These are phyloP conservation scores for Moesziomyces antarcticus DNA, from an alignment of 1,284 basidiomycete species.

Conservation along the genomic window DNA sequence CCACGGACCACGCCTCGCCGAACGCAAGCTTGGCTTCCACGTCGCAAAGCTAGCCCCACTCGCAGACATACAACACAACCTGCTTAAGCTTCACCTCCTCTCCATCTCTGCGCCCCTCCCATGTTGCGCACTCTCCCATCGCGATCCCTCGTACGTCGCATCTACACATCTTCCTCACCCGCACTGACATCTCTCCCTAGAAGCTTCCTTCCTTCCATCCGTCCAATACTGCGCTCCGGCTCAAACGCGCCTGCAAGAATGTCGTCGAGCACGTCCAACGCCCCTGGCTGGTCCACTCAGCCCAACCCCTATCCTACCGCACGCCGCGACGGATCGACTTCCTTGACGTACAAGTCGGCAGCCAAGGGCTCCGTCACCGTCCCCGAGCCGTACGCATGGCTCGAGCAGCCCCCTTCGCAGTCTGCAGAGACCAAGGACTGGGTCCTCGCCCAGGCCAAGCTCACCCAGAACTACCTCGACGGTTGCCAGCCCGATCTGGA, in stretches of 20 bases:
- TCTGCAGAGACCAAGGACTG: conserved; percentile 62
- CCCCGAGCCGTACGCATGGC: conserved; percentile 65
- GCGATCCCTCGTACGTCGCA: conserved; percentile 8
- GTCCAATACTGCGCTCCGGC: conserved; percentile 1
- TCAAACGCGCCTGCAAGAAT: conserved; percentile 9
- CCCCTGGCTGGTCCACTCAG: conserved; percentile 56
- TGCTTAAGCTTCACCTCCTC: background rate
- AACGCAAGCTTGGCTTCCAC: background rate
- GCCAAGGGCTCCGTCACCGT: conserved; percentile 60
- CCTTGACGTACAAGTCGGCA: conserved; percentile 54
- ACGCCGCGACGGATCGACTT: conserved; percentile 56
- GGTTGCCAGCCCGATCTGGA: conserved; percentile 56
- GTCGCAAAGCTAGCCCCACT: background rate
- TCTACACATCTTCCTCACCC: conserved; percentile 1
- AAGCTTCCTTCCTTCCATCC: background rate
- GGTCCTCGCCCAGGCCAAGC: conserved; percentile 59
- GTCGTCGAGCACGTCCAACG: conserved; percentile 21
- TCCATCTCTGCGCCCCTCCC: conserved; percentile 4
- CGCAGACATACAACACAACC: background rate
- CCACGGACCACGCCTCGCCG: background rate
- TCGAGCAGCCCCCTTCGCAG: conserved; percentile 63
- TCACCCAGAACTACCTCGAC: conserved; percentile 54
- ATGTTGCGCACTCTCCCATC: conserved; percentile 29
- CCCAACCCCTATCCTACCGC: conserved; percentile 60
- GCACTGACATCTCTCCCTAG: background rate